Base-by-base conservation (phyloP, 2,329 filamentous ascomycete genomes). In the Ophiostoma populinum region DNA sequence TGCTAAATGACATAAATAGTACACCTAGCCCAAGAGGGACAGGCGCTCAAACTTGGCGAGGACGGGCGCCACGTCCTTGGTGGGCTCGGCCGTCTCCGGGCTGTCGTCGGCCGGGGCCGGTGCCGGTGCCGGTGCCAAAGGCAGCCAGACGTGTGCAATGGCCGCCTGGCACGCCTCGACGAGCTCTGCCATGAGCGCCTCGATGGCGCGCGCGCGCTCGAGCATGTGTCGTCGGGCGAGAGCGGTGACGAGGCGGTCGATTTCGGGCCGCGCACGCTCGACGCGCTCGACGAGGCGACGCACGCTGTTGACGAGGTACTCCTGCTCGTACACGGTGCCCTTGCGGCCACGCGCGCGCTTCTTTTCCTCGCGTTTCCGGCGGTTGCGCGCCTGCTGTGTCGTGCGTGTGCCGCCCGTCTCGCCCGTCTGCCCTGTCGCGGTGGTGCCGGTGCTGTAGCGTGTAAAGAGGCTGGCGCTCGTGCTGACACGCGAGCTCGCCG, bases 271-370 rank as follows among this genome's bases (percentile, higher is more conserved):
- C 3, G 77, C 67, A 16, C 63, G 63, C 52, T 86, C 83, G 16
- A 93, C 72, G 24, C 86, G 67, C 52, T 92, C 83, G 11, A 93
- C 70, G 22, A 98, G 64, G 17, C 90, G 66, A 10, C 77, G 70
- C 24, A 95, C 75, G 45, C 78, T 87, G 53, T 86, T 90, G 39
- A 93, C 76, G 5, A 98, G 69, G 54, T 98, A 98, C 55, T 95
- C 90, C 51, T 95, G 87, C 55, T 98, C 90, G 54, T 98, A 98
- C 5, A 98, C 81, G 12, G 82, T 93, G 9, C 90, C 90, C 62
- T 95, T 95, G 54, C 93, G 87, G 17, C 90, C 90, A 7, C 83
- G 65, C 0, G 90, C 90, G 12, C 87, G 74, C 67, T 98, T 98
- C 54, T 92, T 75, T 62, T 98, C 90, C 55, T 98, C 90, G 15